Evolutionary conservation across 1,284 basidiomycete genomes (phyloP), one percentile per base, ranked within the genome.

Genomic region (Malassezia furfur): DNA sequence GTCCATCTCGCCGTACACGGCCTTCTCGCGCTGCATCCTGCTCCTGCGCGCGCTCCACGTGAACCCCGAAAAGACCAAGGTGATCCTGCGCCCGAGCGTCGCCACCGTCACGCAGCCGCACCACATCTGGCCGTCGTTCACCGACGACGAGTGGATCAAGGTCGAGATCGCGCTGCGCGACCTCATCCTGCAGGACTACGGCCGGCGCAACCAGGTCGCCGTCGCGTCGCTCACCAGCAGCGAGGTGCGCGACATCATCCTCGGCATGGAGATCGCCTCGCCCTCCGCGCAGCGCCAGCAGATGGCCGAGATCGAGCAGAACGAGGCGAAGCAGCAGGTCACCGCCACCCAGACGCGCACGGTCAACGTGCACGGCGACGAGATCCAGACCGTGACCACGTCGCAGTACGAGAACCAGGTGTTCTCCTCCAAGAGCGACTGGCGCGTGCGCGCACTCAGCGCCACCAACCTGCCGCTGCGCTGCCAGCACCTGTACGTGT

Each of bases 131-230:
- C 94, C 94, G 7, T 87, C 90, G 2, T 80, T 99, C 48, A 80
- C 80, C 22, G 93, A 98, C 70, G 91, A 96, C 64, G 91, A 96
- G 67, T 99, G 94, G 94, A 96, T 98, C 79, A 93, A 94, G 78
- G 94, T 96, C 41, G 94, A 99, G 79, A 88, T 96, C 43, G 91
- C 93, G 2, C 85, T 98, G 79, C 73, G 76, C 43, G 77, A 78
- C 61, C 61, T 78, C 31, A 77, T 78, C 60, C 60, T 78, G 31
- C 68, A 87, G 81, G 94, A 98, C 78, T 99, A 98, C 75, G 94
- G 93, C 66, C 98, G 98, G 79, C 85, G 94, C 53, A 98, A 99
- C 77, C 91, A 88, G 60, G 94, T 99, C 77, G 98, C 98, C 77
- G 91, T 96, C 48, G 93, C 91, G 1, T 96, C 91, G 28, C 78